Base-by-base conservation (phyloP, 768 basidiomycete species). In the Lactarius hatsudake region DNA sequence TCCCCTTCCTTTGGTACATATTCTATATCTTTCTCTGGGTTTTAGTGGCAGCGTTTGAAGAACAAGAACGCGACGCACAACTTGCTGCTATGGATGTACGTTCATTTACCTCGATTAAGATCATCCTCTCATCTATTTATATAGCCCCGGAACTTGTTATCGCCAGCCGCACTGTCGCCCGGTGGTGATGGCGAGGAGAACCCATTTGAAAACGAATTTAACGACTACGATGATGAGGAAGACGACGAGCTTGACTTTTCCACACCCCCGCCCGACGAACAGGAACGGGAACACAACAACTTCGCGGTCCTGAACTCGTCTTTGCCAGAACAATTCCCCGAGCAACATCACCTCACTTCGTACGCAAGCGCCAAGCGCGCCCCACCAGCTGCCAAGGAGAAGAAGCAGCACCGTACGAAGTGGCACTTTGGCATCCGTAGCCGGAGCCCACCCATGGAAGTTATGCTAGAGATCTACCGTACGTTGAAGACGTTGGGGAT, bases 341-440 rank as follows among this genome's bases (percentile, higher is more conserved):
- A 88, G 67, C 87, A 84, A 65, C 88, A 91, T 72, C 87, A 91
- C 67, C 84, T 90, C 15, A 82, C 87, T 0, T 87, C 88, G 2
- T 91, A 89, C 57, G 83, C 84, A 20, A 83, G 84, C 45, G 87
- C 81, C 38, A 76, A 83, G 36, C 83, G 81, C 72, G 74, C 74
- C 75, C 75, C 70, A 78, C 77, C 60, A 68, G 73, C 40, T 67
- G 77, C 63, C 26, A 87, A 87, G 73, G 81, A 82, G 72, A 86
- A 87, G 80, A 91, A 88, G 75, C 84, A 86, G 63, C 87, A 89
- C 67, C 87, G 90, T 68, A 91, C 91, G 18, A 90, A 94, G 70
- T 98, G 97, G 97, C 97, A 99, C 76, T 99, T 98, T 74, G 97
- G 97, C 9, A 98, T 99, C 48, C 85, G 97, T 38, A 95, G 93